A percentile compares a stretch with the other conserved stretches of the same genome.
Evolutionary conservation across 192 early-diverging fungal genomes (phyloP).

Genomic region (Thamnidium elegans): DNA sequence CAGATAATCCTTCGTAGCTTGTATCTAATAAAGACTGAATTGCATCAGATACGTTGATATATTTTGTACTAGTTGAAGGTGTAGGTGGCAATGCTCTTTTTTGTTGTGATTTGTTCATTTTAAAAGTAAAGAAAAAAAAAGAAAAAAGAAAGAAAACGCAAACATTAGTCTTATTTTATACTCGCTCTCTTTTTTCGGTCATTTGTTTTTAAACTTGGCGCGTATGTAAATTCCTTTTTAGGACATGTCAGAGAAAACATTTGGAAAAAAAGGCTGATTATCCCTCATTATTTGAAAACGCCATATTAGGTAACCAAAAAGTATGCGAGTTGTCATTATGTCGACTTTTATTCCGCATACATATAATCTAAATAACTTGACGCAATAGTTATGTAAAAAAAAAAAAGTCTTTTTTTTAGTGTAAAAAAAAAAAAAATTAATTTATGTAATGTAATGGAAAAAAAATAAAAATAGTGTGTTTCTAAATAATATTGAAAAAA

Average conservation of each 20-base stretch:
- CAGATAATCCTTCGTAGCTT: not conserved
- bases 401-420: not conserved
- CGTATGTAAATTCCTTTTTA: too few relatives aligned
- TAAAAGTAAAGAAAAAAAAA: not conserved
- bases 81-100: not conserved
- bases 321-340: not conserved
- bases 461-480: too few relatives aligned
- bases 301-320: not conserved
- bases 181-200: too few relatives aligned
- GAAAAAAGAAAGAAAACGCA: not conserved
- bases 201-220: too few relatives aligned
- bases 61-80: conserved; percentile 9
- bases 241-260: too few relatives aligned
- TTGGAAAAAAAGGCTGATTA: too few relatives aligned
- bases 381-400: too few relatives aligned
- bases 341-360: too few relatives aligned
- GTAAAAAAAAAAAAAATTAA: not conserved
- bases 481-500: too few relatives aligned
- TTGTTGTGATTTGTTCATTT: conserved; percentile 2
- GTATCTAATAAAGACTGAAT: conserved; percentile 8
- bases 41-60: not conserved
- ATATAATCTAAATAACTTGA: too few relatives aligned
- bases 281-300: not conserved
- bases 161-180: not conserved
- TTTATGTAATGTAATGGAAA: too few relatives aligned